These are phyloP conservation scores for Coemansia sp. DNA, from an alignment of 192 early-diverging fungal species.

Conservation along the genomic window DNA sequence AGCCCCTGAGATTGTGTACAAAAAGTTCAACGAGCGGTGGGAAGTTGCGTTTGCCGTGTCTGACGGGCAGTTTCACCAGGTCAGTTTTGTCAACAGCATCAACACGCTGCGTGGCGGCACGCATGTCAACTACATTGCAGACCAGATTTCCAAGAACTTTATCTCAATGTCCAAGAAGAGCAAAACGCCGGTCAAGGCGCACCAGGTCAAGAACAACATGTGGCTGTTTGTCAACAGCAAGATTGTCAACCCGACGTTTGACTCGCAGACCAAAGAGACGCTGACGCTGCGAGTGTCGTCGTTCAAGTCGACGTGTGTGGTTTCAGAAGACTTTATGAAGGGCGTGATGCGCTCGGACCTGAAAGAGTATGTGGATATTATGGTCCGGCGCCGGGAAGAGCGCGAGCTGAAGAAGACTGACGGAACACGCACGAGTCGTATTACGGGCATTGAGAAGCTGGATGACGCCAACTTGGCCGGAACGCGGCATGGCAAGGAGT, in stretches of 20 bases:
- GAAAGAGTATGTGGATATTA: conserved; percentile 74
- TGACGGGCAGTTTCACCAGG: conserved; percentile 94
- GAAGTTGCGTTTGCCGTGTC: conserved; percentile 90
- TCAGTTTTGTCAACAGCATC: conserved; percentile 96
- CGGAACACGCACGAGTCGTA: conserved; percentile 64
- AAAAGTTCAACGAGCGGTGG: conserved; percentile 81
- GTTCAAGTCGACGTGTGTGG: conserved; percentile 80
- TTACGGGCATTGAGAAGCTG: conserved; percentile 82
- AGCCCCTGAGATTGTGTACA: conserved; percentile 64
- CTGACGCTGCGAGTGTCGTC: conserved; percentile 74
- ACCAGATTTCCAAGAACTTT: conserved; percentile 75
- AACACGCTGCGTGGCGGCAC: conserved; percentile 93
- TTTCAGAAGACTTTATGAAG: conserved; percentile 79
- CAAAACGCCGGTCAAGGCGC: conserved; percentile 71
- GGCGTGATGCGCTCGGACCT: conserved; percentile 84
- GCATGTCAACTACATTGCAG: conserved; percentile 79
- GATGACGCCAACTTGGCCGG: conserved; percentile 96
- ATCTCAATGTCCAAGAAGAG: conserved; percentile 72
- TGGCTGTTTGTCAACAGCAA: conserved; percentile 92
- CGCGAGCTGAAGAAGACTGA: conserved; percentile 87
- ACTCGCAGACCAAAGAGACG: conserved; percentile 97
- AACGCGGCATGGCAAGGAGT: conserved; percentile 64
- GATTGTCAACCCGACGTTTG: conserved; percentile 94
- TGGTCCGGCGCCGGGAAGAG: conserved; percentile 69
- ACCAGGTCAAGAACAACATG: conserved; percentile 86